Percentiles rank a stretch among this genome's conserved stretches.
Conservation (phyloP, 2,329 filamentous ascomycete species). For the Trichoderma citrinoviride region DNA sequence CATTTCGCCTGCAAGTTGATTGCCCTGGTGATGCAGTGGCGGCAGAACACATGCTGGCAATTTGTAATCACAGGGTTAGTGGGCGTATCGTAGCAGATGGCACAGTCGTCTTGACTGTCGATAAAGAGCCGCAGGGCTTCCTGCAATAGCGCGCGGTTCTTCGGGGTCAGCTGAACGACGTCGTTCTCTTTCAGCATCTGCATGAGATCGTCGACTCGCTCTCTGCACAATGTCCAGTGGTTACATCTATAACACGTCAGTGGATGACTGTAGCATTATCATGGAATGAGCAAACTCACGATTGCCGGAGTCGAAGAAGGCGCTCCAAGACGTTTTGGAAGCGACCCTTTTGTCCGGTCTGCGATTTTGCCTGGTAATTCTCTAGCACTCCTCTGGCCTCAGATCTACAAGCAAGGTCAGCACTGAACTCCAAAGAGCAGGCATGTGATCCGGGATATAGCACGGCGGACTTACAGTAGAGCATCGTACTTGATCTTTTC, state of each 20-base stretch:
- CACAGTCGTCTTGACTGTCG: conserved; percentile 78
- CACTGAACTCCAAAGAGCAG: fast-evolving
- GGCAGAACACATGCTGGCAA: conserved; percentile 80
- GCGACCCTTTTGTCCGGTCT: conserved; percentile 46
- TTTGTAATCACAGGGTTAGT: conserved; percentile 76
- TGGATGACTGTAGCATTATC: neutral
- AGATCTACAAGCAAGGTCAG: conserved; percentile 41
- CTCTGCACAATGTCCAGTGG: conserved; percentile 79
- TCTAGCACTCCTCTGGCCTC: conserved; percentile 73
- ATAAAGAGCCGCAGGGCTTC: conserved; percentile 73
- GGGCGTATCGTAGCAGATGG: conserved; percentile 74
- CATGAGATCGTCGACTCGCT: conserved; percentile 71
- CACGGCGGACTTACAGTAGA: conserved; percentile 53
- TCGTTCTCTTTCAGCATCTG: conserved; percentile 65
- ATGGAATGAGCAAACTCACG: conserved; percentile 38
- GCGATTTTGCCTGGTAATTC: conserved; percentile 51
- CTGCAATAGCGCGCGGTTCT: conserved; percentile 71
- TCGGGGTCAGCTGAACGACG: conserved; percentile 65
- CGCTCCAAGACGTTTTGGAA: conserved; percentile 79
- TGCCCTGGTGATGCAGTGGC: conserved; percentile 68
- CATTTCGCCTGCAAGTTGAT: conserved; percentile 77
- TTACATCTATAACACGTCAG: conserved; percentile 56
- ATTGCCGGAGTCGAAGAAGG: conserved; percentile 76
- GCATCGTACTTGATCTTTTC: conserved; percentile 77
- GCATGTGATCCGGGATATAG: too few relatives aligned